Evolutionary conservation across 108 stramenopile genomes (phyloP).

Genomic region (Fistulifera pelliculosa): DNA sequence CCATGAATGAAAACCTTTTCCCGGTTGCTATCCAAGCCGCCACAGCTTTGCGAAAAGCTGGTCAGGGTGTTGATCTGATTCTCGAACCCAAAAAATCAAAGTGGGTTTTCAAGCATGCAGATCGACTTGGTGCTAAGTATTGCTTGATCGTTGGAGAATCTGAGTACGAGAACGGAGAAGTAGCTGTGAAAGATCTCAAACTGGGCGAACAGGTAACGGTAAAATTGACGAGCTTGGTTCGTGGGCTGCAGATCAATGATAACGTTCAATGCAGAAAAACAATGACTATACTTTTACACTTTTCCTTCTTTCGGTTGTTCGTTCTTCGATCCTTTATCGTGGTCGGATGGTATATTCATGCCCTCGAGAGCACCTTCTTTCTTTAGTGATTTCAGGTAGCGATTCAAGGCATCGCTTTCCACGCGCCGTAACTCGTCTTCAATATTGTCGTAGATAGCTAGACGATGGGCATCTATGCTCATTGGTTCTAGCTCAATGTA

Average conservation of each 20-base stretch:
- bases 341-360: too few species aligned
- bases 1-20: constrained; percentile 61
- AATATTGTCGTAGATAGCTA: constrained; percentile 80
- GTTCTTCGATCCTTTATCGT: too few species aligned
- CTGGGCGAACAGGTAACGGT: constrained; percentile 50
- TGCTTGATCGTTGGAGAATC: constrained; percentile 83
- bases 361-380: neutral
- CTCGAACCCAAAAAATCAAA: constrained; percentile 89
- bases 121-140: constrained; percentile 76
- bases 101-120: constrained; percentile 94
- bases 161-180: constrained; percentile 81
- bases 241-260: constrained; percentile 22
- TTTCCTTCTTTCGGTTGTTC: too few species aligned
- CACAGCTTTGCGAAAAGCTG: constrained; percentile 51
- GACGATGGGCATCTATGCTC: constrained; percentile 68
- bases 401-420: constrained; percentile 41
- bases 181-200: constrained; percentile 70
- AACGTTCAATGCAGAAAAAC: too few species aligned
- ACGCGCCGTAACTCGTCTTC: constrained; percentile 54
- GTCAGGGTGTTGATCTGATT: constrained; percentile 85
- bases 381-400: constrained; percentile 9
- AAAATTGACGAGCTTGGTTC: constrained; percentile 38
- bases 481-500: constrained; percentile 98
- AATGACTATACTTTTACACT: too few species aligned
- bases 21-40: constrained; percentile 55